Percentiles rank a stretch among this genome's conserved stretches.
phyloP scores from a whole-genome alignment of 805 yeast species.

The Metschnikowia matae region DNA sequence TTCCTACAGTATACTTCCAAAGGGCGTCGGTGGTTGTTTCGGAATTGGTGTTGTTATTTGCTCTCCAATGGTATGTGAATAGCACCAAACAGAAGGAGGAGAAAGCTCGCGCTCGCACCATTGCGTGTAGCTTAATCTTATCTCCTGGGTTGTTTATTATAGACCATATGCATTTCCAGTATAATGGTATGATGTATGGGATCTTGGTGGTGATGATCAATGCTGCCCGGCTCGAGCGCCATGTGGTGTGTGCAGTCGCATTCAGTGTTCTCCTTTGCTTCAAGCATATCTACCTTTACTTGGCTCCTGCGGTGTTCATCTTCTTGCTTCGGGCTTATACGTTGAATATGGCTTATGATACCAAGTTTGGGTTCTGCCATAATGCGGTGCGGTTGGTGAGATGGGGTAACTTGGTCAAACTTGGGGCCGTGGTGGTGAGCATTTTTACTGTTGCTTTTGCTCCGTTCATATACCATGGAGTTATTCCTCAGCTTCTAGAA shows the following conservation, averaged over 20 bases:
- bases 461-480: constrained; percentile 65
- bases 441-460: constrained; percentile 69
- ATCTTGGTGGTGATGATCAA: constrained; percentile 69
- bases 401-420: constrained; percentile 56
- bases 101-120: constrained; percentile 57
- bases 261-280: constrained; percentile 82
- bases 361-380: constrained; percentile 21
- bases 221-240: constrained; percentile 56
- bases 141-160: constrained; percentile 89
- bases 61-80: constrained; percentile 69
- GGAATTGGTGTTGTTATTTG: constrained; percentile 65
- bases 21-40: constrained; percentile 73
- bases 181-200: constrained; percentile 91
- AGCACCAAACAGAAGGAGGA: constrained; percentile 38
- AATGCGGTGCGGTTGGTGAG: constrained; percentile 37
- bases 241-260: constrained; percentile 59
- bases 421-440: constrained; percentile 58
- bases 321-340: constrained; percentile 73
- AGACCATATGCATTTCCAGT: constrained; percentile 96
- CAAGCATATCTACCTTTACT: constrained; percentile 87
- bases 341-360: constrained; percentile 39
- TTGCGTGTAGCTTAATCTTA: constrained; percentile 75
- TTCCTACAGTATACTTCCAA: constrained; percentile 81
- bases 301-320: constrained; percentile 91
- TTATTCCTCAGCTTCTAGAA: constrained; percentile 57